Base-by-base conservation (phyloP, 1,284 basidiomycete species). In the Ceratobasidium papillatum region DNA sequence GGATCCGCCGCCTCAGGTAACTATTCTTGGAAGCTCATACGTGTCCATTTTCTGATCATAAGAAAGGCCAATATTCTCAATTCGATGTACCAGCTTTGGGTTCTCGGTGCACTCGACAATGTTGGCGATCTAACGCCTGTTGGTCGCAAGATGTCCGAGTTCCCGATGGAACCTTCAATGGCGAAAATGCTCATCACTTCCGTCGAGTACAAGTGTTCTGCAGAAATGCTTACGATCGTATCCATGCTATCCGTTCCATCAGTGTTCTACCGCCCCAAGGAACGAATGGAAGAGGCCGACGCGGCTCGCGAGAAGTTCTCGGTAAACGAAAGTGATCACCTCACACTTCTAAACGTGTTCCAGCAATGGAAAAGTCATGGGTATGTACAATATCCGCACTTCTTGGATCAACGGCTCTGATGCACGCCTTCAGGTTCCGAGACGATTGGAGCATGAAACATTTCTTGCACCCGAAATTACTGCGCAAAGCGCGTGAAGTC, bases 11-110 rank as follows among this genome's bases (percentile, higher is more conserved):
- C 85, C 84, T 4, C 87, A 89, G 80, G 86, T 80, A 63, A 36
- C 41, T 45, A 45, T 62, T 62, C 11, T 62, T 62, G 12, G 25
- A 25, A 5, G 77, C 30, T 51, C 38, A 32, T 68, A 19, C 25
- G 36, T 27, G 22, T n/a, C 4, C n/a, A 54, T 41, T 77, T 74
- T 62, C 58, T 74, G 30, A 61, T n/a, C 36, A 30, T 19, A 22
- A 22, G 74, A 0, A 78, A 94, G 90, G 94, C 93, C 75, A 97
- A 97, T 81, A 97, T 96, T 78, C 85, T 97, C 62, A 98, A 98
- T 81, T 98, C 95, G 1, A 99, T 99, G 96, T 99, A 99, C 82
- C 96, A 99, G 82, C 90, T 99, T 27, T 99, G 98, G 97, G 96
- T 98, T 3, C 90, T 99, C 17, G 96, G 96, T 47, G 98, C 98